Base-by-base conservation (phyloP, 2,329 filamentous ascomycete species). In the Fusarium sp. region DNA sequence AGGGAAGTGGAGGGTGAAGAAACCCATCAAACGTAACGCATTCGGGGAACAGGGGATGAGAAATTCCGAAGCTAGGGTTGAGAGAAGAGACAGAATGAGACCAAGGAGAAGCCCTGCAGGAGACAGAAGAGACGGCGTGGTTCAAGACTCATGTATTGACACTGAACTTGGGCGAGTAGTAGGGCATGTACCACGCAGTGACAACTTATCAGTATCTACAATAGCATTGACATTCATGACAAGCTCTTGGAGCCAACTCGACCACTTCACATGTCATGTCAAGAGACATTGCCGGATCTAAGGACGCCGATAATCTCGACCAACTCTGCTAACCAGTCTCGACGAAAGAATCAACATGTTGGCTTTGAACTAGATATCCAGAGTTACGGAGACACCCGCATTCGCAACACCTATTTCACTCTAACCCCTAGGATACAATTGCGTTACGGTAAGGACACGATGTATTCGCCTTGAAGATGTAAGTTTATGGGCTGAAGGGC, bases 31-130 rank as follows among this genome's bases (percentile, higher is more conserved):
- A 44, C 30, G 54, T 25, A 63, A 44, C 52, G 53, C 32, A 19
- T 60, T 64, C 69, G 69, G 69, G 69, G 69, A 72, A 72, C 69
- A 72, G 69, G 67, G 69, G 69, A 69, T 30, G 47, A 47, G 59
- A 33, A 57, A 37, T 56, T 33, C 69, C 69, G 69, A 56, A 25
- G 52, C 69, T 69, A 62, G 68, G 68, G 57, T 63, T 30, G 21
- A n/a, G 46, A 67, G 46, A 54, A 35, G 25, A 64, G 46, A 23
- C 38, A 66, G 21, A 49, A 47, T n/a, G 38, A 37, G n/a, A 37
- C 49, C 47, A 43, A 62, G 19, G 21, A 53, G 44, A 42, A 33
- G 40, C 62, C 46, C 62, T 60, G 43, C 21, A 67, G 30, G 16
- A 33, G 16, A 53, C 40, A 61, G 6, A 44, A 46, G 35, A 35